Percentiles rank a stretch among this genome's conserved stretches.
These are phyloP conservation scores for Pseudoscleropodium purum DNA, from an alignment of 225 moss, liverwort and hornwort genomes.

Conservation along the genomic window DNA sequence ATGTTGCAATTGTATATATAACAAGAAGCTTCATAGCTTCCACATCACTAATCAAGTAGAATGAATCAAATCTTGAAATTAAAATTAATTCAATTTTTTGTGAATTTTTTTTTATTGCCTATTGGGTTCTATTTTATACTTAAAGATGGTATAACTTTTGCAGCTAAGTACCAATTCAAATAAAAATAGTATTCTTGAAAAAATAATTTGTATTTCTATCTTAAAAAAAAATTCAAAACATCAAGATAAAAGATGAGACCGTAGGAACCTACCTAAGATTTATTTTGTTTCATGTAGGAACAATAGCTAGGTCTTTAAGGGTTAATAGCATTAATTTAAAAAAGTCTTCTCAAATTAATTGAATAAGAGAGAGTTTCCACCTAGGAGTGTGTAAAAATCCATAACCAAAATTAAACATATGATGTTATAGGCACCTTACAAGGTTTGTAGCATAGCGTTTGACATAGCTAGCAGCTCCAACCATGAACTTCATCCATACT, in stretches of 20 bases:
- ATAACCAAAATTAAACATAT: too few species aligned
- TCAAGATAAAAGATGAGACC: fast-evolving
- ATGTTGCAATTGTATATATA: not conserved
- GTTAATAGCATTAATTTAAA: not conserved
- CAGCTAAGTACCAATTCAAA: not conserved
- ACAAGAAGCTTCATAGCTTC: not conserved
- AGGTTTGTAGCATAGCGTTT: fast-evolving
- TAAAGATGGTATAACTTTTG: not conserved
- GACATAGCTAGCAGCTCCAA: too few species aligned
- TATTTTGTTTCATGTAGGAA: not conserved
- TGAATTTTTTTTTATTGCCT: not conserved
- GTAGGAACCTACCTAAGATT: fast-evolving
- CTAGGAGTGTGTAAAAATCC: too few species aligned
- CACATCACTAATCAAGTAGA: not conserved
- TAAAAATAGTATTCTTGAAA: fast-evolving
- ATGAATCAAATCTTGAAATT: not conserved
- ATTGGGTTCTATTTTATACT: fast-evolving
- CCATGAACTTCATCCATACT: too few species aligned
- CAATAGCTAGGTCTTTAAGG: not conserved
- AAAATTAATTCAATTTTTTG: not conserved
- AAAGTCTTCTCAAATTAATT: fast-evolving
- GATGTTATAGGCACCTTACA: too few species aligned
- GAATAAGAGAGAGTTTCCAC: not conserved
- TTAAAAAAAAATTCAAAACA: not conserved
- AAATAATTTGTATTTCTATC: fast-evolving